Percentiles rank a stretch among this genome's conserved stretches.
Conservation (phyloP, 2,329 filamentous ascomycete species). For the Pseudogymnoascus verrucosus region DNA sequence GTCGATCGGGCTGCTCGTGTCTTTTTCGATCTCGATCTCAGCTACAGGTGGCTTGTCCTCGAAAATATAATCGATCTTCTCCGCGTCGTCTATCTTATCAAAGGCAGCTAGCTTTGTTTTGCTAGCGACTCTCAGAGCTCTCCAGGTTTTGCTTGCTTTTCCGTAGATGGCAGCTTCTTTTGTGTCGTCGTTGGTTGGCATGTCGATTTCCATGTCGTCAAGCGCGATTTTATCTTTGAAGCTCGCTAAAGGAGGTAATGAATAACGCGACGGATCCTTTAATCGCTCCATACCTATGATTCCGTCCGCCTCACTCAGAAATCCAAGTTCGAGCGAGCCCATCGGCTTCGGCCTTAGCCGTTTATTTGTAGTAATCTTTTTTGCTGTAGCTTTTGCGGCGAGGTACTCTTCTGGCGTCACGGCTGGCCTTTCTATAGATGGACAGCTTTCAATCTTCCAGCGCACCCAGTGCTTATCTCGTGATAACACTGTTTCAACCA, state of each 20-base stretch:
- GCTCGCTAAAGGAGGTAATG: conserved; percentile 59
- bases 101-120: conserved; percentile 67
- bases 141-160: conserved; percentile 86
- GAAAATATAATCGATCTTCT: conserved; percentile 56
- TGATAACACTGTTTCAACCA: conserved; percentile 92
- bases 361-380: conserved; percentile 61
- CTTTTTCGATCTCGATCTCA: not conserved
- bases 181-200: conserved; percentile 56
- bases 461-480: conserved; percentile 98
- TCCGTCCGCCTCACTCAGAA: conserved; percentile 61
- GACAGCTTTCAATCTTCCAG: conserved; percentile 95
- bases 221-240: conserved; percentile 68
- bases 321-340: conserved; percentile 68
- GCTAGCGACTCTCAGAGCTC: conserved; percentile 73
- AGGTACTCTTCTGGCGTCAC: conserved; percentile 62
- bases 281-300: conserved; percentile 60
- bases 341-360: conserved; percentile 60
- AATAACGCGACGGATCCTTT: conserved; percentile 56
- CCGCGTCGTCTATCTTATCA: conserved; percentile 79
- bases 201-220: conserved; percentile 79
- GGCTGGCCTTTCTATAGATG: conserved; percentile 69
- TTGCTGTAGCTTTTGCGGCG: conserved; percentile 57
- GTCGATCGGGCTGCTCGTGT: not conserved
- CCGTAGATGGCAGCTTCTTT: conserved; percentile 54
- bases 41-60: conserved; percentile 30